Evolutionary conservation across 495 filamentous ascomycete species (phyloP).

Genomic region (Pyrenula massariospora): DNA sequence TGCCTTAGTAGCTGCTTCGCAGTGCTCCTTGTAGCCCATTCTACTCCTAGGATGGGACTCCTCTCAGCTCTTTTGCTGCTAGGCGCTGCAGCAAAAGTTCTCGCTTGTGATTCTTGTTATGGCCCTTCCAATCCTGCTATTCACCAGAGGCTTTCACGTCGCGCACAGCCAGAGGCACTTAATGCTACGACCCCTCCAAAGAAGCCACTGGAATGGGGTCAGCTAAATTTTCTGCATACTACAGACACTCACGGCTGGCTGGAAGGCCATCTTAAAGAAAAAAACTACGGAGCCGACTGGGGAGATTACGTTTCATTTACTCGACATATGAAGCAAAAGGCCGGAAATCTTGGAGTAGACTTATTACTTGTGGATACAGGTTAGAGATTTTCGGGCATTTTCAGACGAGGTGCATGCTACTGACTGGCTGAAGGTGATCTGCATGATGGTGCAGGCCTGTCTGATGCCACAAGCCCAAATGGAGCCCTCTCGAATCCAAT

Average conservation of each 20-base stretch:
- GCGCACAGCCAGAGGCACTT: slow-evolving; percentile 36
- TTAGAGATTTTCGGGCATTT: slow-evolving; percentile 2
- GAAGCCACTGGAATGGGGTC: slow-evolving; percentile 28
- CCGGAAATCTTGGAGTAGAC: slow-evolving; percentile 19
- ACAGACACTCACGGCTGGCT: slow-evolving; percentile 36
- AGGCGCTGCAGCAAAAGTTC: neutral
- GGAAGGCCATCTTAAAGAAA: slow-evolving; percentile 31
- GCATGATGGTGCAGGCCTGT: slow-evolving; percentile 29
- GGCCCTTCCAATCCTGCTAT: slow-evolving; percentile 17
- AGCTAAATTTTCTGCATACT: slow-evolving; percentile 34
- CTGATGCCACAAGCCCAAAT: slow-evolving; percentile 24
- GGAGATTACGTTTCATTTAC: slow-evolving; percentile 26
- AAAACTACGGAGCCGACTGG: slow-evolving; percentile 31
- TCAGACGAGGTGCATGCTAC: neutral
- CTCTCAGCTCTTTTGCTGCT: neutral
- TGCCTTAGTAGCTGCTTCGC: no score
- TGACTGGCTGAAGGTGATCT: slow-evolving; percentile 16
- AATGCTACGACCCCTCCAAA: slow-evolving; percentile 22
- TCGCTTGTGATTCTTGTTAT: slow-evolving; percentile 21
- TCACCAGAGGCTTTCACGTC: slow-evolving; percentile 24
- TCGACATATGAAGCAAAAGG: slow-evolving; percentile 23
- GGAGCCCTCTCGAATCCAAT: slow-evolving; percentile 23
- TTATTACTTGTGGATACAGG: slow-evolving; percentile 27
- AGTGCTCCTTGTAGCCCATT: no score
- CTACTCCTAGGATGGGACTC: neutral